Evolutionary conservation across 2,329 filamentous ascomycete genomes (phyloP).

Genomic region (Colletotrichum aenigma): DNA sequence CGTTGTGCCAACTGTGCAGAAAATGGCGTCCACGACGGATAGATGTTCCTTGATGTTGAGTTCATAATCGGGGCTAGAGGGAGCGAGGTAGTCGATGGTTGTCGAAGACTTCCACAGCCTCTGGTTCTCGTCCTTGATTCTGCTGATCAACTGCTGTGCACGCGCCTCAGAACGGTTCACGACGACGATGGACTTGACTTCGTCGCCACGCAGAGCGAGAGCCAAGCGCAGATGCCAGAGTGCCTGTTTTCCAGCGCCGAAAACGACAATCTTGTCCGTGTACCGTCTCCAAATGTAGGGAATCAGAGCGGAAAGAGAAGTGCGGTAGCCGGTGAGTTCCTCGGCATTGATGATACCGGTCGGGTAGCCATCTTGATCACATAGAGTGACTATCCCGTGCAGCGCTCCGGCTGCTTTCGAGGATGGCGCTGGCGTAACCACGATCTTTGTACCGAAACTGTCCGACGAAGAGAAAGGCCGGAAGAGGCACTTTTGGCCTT

Average conservation of each 20-base stretch:
- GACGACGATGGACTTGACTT: constrained; percentile 32
- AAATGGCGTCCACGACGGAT: neutral
- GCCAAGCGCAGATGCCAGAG: constrained; percentile 75
- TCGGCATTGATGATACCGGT: constrained; percentile 67
- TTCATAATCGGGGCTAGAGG: neutral
- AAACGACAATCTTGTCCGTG: constrained; percentile 62
- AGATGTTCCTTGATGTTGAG: neutral
- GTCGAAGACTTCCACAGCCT: neutral
- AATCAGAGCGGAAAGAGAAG: constrained; percentile 66
- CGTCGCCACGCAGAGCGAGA: constrained; percentile 49
- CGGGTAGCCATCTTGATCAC: constrained; percentile 53
- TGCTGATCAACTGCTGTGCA: neutral
- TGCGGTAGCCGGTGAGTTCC: constrained; percentile 72
- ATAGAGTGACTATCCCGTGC: constrained; percentile 52
- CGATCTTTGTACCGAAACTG: constrained; percentile 27
- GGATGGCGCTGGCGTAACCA: constrained; percentile 11
- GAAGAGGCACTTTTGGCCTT: constrained; percentile 27
- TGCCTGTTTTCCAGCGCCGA: constrained; percentile 73
- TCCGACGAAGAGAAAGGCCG: constrained; percentile 24
- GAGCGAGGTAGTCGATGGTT: neutral
- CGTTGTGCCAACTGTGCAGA: neutral
- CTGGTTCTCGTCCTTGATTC: neutral
- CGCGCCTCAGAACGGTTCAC: constrained; percentile 33
- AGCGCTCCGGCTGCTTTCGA: neutral
- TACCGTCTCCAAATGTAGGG: constrained; percentile 49